Evolutionary conservation across 2,329 filamentous ascomycete species (phyloP).

Genomic region (Trichoderma afroharzianum): DNA sequence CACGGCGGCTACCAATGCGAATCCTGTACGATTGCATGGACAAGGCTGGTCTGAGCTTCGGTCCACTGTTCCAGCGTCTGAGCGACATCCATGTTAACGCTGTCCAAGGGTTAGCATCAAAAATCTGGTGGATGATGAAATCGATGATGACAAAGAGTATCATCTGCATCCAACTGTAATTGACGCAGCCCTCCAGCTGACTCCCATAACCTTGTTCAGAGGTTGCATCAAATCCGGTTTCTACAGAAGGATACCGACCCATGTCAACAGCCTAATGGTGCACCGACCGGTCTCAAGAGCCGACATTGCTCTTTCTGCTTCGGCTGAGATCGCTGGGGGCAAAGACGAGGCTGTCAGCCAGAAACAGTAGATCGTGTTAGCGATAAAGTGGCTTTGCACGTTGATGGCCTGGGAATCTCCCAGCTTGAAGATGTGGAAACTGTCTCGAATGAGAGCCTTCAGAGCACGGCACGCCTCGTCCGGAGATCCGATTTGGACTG

Average conservation of each 20-base stretch:
- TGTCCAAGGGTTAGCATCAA: background rate
- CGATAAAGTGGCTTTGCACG: background rate
- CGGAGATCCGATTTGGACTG: accelerated
- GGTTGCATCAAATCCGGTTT: background rate
- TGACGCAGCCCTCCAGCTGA: background rate
- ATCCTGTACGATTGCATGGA: background rate
- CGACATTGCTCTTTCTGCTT: background rate
- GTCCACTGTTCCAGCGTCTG: background rate
- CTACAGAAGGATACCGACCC: background rate
- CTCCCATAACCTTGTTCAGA: background rate
- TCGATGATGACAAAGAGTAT: background rate
- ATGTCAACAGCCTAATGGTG: background rate
- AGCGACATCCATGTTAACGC: background rate
- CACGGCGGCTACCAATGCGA: background rate
- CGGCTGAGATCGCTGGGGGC: background rate
- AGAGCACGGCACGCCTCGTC: background rate
- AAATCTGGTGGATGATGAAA: background rate
- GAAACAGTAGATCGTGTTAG: background rate
- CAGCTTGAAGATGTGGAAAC: background rate
- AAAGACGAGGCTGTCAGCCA: background rate
- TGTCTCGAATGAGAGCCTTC: background rate
- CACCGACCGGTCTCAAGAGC: background rate
- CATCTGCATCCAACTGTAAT: accelerated
- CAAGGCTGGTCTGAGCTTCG: background rate
- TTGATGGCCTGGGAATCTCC: background rate